Percentiles rank a stretch among this genome's conserved stretches.
Evolutionary conservation across 2,329 filamentous ascomycete species (phyloP).

Genomic region (Raffaelea albimanens): DNA sequence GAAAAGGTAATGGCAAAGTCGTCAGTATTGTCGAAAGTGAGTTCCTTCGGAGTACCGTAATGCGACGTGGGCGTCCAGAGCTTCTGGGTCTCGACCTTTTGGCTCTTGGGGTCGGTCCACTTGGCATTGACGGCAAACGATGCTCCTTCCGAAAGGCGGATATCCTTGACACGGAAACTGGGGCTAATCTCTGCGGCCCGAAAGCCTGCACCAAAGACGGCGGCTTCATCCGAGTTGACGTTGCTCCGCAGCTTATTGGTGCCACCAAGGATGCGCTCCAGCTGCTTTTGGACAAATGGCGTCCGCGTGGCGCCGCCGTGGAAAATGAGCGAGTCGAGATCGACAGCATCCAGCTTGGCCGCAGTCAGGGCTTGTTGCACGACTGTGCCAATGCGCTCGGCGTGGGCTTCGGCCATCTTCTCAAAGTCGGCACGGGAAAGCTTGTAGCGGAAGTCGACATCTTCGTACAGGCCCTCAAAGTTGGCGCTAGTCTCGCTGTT

Average conservation of each 20-base stretch:
- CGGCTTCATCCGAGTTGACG: conserved; percentile 94
- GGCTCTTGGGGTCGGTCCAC: conserved; percentile 54
- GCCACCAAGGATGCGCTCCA: conserved; percentile 66
- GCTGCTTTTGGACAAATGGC: conserved; percentile 83
- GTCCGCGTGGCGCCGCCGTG: conserved; percentile 86
- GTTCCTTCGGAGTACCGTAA: conserved; percentile 70
- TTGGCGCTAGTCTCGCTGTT: conserved; percentile 72
- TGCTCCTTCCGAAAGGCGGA: conserved; percentile 68
- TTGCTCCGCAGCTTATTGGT: conserved; percentile 79
- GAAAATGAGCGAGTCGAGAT: conserved; percentile 84
- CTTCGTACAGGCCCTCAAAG: conserved; percentile 86
- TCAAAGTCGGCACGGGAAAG: conserved; percentile 74
- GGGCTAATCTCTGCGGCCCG: conserved; percentile 86
- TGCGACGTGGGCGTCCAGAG: conserved; percentile 73
- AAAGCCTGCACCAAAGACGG: conserved; percentile 92
- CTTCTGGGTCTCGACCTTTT: conserved; percentile 67
- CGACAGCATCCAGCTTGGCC: conserved; percentile 61
- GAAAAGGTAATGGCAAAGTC: conserved; percentile 76
- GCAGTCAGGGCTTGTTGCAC: conserved; percentile 65
- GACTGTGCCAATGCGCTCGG: conserved; percentile 57
- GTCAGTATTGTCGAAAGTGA: conserved; percentile 71
- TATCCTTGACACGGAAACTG: conserved; percentile 97
- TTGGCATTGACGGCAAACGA: conserved; percentile 66
- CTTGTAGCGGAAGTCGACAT: conserved; percentile 90
- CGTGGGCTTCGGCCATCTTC: conserved; percentile 59